Evolutionary conservation across 1,284 basidiomycete species (phyloP).

Genomic region (Leucoagaricus sp.): DNA sequence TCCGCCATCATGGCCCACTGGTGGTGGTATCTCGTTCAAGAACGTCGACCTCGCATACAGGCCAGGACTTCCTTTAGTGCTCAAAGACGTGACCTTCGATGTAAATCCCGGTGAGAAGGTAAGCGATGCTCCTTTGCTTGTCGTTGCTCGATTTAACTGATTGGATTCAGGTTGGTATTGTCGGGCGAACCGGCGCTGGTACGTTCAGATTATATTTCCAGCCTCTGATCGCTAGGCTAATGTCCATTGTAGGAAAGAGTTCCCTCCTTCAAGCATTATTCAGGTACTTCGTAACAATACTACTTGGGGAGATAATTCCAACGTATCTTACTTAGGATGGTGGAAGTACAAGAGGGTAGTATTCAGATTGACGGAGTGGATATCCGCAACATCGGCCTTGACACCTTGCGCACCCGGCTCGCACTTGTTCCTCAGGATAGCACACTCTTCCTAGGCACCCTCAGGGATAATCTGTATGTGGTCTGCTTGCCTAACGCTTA

Average conservation of each 20-base stretch:
- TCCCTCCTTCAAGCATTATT: constrained; percentile 77
- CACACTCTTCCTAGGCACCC: constrained; percentile 62
- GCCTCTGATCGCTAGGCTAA: not conserved
- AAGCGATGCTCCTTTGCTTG: not conserved
- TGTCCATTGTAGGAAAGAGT: constrained; percentile 52
- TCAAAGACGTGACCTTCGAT: constrained; percentile 66
- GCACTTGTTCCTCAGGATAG: constrained; percentile 77
- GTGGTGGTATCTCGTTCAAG: constrained; percentile 63
- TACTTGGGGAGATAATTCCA: too few species aligned
- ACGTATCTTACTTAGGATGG: constrained; percentile 52
- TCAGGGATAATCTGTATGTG: constrained; percentile 67
- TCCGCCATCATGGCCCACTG: constrained; percentile 64
- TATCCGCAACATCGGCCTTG: constrained; percentile 56
- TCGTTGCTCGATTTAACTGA: not conserved
- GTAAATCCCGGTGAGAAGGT: constrained; percentile 74
- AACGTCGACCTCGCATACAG: constrained; percentile 71
- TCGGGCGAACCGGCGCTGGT: constrained; percentile 74
- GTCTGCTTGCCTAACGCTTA: constrained; percentile 1
- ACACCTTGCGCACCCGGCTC: constrained; percentile 57
- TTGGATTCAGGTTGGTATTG: constrained; percentile 61
- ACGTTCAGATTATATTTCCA: constrained; percentile 17
- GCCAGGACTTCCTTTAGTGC: constrained; percentile 69
- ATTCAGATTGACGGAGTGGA: constrained; percentile 76
- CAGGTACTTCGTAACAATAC: constrained; percentile 37
- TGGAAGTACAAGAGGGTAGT: constrained; percentile 61